Evolutionary conservation across 768 basidiomycete genomes (phyloP).

Genomic region (Tricholoma sp.): DNA sequence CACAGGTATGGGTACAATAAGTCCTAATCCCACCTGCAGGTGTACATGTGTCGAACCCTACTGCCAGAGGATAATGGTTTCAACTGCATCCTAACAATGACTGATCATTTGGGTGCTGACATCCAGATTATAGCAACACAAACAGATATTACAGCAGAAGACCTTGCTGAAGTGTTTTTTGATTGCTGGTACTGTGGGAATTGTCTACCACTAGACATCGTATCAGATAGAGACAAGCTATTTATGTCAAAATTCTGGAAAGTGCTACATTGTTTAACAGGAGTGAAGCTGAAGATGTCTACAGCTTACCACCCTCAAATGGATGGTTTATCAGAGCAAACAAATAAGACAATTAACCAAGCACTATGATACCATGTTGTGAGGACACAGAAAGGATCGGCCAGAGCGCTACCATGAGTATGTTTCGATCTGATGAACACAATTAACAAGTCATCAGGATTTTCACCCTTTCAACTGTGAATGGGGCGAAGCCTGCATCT

Average conservation of each 20-base stretch:
- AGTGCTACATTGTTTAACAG: background rate
- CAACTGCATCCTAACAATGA: background rate
- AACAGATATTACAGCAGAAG: background rate
- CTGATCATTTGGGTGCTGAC: background rate
- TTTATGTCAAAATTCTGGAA: slow-evolving; percentile 10
- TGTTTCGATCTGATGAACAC: slow-evolving; percentile 29
- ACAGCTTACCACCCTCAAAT: background rate
- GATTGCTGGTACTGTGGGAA: slow-evolving; percentile 28
- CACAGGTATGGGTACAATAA: no score
- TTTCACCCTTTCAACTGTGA: slow-evolving; percentile 24
- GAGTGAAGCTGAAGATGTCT: background rate
- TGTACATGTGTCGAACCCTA: no score
- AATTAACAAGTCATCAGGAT: slow-evolving; percentile 7
- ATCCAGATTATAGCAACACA: slow-evolving; percentile 4
- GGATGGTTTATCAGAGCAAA: background rate
- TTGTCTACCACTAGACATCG: slow-evolving; percentile 25
- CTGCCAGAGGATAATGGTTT: no score
- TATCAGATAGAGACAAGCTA: slow-evolving; percentile 24
- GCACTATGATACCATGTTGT: background rate
- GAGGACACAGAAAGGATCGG: background rate
- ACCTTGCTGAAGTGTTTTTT: slow-evolving; percentile 13
- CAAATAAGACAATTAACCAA: background rate
- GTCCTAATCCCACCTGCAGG: no score
- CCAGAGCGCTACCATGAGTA: slow-evolving; percentile 14
- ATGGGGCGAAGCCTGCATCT: slow-evolving; percentile 9